Percentiles rank a stretch among this genome's conserved stretches.
Evolutionary conservation across 1,139 yeast species (phyloP).

Genomic region (Blastobotrys petasosporus): DNA sequence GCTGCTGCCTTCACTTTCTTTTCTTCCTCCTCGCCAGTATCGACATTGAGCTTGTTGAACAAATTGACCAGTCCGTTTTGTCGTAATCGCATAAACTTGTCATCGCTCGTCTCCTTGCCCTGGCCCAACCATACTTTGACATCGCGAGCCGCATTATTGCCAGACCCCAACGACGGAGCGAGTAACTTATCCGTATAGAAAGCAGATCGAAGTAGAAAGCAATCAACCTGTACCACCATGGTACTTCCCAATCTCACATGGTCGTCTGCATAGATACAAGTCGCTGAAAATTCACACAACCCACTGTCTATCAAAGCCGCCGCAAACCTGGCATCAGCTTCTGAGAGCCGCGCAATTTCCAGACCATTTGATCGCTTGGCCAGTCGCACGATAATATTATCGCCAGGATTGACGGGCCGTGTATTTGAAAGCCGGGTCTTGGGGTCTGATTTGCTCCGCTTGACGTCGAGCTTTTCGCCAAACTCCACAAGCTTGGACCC

Average conservation of each 20-base stretch:
- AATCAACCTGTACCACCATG: conserved; percentile 57
- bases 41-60: conserved; percentile 46
- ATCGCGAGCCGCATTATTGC: conserved; percentile 18
- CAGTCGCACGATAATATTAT: conserved; percentile 33
- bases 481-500: conserved; percentile 48
- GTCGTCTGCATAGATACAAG: conserved; percentile 53
- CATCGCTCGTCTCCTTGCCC: conserved; percentile 48
- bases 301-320: conserved; percentile 59
- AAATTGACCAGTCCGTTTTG: conserved; percentile 54
- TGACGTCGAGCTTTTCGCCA: conserved; percentile 44
- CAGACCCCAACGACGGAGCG: conserved; percentile 8
- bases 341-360: conserved; percentile 76
- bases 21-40: conserved; percentile 20
- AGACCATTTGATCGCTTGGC: conserved; percentile 32
- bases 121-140: neutral
- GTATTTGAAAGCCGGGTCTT: conserved; percentile 7
- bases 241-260: conserved; percentile 68
- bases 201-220: conserved; percentile 49
- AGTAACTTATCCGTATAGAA: conserved; percentile 37
- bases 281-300: conserved; percentile 51
- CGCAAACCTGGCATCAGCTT: conserved; percentile 61
- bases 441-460: conserved; percentile 18
- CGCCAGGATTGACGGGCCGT: conserved; percentile 16
- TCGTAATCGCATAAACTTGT: conserved; percentile 46
- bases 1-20: conserved; percentile 7